A percentile compares a stretch with the other conserved stretches of the same genome.
Conservation (phyloP, 768 basidiomycete species). For the Cystofilobasidium macerans region DNA sequence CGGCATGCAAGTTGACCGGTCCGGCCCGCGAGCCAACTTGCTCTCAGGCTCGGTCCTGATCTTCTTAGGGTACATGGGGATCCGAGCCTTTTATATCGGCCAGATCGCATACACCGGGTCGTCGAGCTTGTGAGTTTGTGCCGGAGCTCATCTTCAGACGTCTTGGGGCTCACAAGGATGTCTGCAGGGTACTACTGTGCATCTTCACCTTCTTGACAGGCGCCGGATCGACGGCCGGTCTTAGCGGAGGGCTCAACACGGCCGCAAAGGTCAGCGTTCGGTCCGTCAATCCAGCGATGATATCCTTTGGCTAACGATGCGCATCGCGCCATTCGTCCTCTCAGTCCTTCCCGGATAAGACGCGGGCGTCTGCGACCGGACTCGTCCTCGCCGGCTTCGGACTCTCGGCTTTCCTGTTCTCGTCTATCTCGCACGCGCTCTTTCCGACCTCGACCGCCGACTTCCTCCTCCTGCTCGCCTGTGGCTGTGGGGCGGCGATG, state of each 20-base stretch:
- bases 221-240: slow-evolving; percentile 60
- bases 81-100: slow-evolving; percentile 53
- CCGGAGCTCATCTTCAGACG: too few relatives aligned
- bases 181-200: slow-evolving; percentile 43
- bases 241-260: slow-evolving; percentile 61
- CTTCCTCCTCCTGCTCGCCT: slow-evolving; percentile 60
- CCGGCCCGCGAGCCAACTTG: slow-evolving; percentile 45
- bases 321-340: not conserved
- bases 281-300: slow-evolving; percentile 53
- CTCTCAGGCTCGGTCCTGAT: slow-evolving; percentile 51
- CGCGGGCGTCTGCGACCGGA: slow-evolving; percentile 60
- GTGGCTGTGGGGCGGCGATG: slow-evolving; percentile 72
- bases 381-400: slow-evolving; percentile 79
- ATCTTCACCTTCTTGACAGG: slow-evolving; percentile 63
- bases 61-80: slow-evolving; percentile 62
- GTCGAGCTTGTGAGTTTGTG: slow-evolving; percentile 33
- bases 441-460: slow-evolving; percentile 69
- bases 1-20: slow-evolving; percentile 63
- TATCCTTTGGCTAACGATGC: slow-evolving; percentile 43
- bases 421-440: slow-evolving; percentile 56
- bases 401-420: slow-evolving; percentile 82
- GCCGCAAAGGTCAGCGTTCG: slow-evolving; percentile 49
- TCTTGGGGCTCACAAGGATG: too few relatives aligned
- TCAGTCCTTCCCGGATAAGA: slow-evolving; percentile 39
- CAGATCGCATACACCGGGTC: slow-evolving; percentile 40